Conservation (phyloP, 2,329 filamentous ascomycete genomes). For the Diplodia scrobiculata region DNA sequence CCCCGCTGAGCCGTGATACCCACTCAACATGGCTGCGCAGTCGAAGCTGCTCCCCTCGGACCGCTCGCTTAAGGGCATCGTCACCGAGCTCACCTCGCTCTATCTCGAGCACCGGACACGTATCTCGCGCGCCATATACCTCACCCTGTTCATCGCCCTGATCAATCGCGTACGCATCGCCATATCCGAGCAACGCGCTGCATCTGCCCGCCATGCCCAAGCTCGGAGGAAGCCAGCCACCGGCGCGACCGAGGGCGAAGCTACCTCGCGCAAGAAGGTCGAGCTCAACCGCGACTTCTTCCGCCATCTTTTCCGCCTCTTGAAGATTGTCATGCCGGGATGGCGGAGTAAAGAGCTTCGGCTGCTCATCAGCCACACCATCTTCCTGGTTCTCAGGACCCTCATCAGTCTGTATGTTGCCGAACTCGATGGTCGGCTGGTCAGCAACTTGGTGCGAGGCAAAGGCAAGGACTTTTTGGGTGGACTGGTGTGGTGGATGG, state of each 20-base stretch:
- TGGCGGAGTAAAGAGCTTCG: slow-evolving; percentile 87
- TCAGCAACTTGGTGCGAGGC: slow-evolving; percentile 88
- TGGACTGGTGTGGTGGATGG: slow-evolving; percentile 96
- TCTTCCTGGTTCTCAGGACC: slow-evolving; percentile 88
- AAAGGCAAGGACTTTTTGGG: slow-evolving; percentile 87
- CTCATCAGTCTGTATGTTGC: slow-evolving; percentile 94
- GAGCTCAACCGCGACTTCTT: slow-evolving; percentile 89
- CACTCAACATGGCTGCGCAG: slow-evolving; percentile 43
- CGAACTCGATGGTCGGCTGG: slow-evolving; percentile 89
- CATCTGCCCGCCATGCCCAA: slow-evolving; percentile 68
- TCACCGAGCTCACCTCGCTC: slow-evolving; percentile 43
- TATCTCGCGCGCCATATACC: slow-evolving; percentile 48
- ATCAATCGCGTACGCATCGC: slow-evolving; percentile 84
- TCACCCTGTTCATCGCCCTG: slow-evolving; percentile 47
- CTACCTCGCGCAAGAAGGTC: slow-evolving; percentile 69
- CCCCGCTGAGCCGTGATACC: slow-evolving; percentile 9
- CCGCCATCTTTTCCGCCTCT: slow-evolving; percentile 71
- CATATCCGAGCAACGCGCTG: slow-evolving; percentile 88
- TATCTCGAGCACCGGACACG: slow-evolving; percentile 47
- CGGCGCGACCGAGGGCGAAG: slow-evolving; percentile 41
- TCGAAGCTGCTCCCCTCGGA: slow-evolving; percentile 44
- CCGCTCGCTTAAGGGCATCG: slow-evolving; percentile 41
- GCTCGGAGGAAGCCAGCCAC: slow-evolving; percentile 55
- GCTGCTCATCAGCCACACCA: slow-evolving; percentile 83
- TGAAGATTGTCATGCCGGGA: slow-evolving; percentile 86